Conservation (phyloP, 2,329 filamentous ascomycete species). For the Colletotrichum salicis region DNA sequence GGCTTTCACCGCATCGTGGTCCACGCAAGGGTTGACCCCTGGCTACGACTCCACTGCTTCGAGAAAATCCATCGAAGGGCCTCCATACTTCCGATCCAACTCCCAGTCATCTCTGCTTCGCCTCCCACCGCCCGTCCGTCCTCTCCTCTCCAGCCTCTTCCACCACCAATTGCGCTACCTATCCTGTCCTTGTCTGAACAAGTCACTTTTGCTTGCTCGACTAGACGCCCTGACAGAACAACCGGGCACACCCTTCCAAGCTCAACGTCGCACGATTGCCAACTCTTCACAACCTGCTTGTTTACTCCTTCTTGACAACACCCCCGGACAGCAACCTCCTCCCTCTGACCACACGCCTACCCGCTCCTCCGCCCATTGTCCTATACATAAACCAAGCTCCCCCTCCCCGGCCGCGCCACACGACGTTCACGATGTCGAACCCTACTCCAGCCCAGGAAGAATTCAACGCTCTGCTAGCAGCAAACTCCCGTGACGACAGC, state of each 20-base stretch:
- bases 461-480: conserved; percentile 71
- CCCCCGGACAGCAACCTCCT: conserved; percentile 18
- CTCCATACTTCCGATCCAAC: conserved; percentile 12
- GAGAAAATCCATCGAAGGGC: conserved; percentile 35
- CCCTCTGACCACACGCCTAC: conserved; percentile 23
- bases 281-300: conserved; percentile 23
- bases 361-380: conserved; percentile 29
- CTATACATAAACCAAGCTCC: conserved; percentile 50
- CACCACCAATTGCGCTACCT: background rate
- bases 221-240: conserved; percentile 33
- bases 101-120: background rate
- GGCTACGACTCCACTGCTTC: conserved; percentile 36
- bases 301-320: conserved; percentile 26
- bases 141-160: conserved; percentile 6
- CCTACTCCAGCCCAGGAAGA: conserved; percentile 73
- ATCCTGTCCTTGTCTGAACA: conserved; percentile 10
- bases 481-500: conserved; percentile 58
- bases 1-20: conserved; percentile 31
- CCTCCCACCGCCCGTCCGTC: conserved; percentile 1
- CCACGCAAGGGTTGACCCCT: conserved; percentile 24
- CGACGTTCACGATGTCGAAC: conserved; percentile 59
- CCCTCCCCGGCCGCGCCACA: conserved; percentile 38
- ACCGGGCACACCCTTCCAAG: conserved; percentile 32
- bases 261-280: conserved; percentile 29
- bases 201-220: conserved; percentile 4